phyloP scores from a whole-genome alignment of 2,329 filamentous ascomycete species.

The Pseudophaeomoniella oleicola region DNA sequence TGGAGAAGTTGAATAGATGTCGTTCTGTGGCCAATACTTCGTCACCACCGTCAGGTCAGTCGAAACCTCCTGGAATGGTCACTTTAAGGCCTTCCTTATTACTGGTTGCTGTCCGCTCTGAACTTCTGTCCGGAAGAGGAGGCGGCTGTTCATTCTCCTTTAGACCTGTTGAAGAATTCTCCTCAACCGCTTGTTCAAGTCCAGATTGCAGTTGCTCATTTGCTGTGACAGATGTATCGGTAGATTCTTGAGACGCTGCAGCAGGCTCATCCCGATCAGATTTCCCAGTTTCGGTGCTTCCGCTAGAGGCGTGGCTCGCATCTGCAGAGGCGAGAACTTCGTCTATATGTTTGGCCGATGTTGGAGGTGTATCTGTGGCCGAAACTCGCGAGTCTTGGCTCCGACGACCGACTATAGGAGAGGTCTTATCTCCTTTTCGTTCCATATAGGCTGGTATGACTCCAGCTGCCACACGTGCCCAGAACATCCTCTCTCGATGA shows the following conservation, averaged over 20 bases:
- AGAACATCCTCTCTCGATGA: conserved; percentile 90
- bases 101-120: not conserved
- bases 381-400: not conserved
- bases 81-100: not conserved
- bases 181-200: not conserved
- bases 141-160: not conserved
- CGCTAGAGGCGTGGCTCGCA: not conserved
- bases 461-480: conserved; percentile 81
- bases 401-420: not conserved
- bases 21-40: no score
- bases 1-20: no score
- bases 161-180: not conserved
- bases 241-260: not conserved
- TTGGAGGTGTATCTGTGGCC: not conserved
- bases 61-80: conserved; percentile 1
- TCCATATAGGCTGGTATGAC: conserved; percentile 53
- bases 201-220: not conserved
- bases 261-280: not conserved
- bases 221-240: not conserved
- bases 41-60: no score
- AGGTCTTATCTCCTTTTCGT: conserved; percentile 15
- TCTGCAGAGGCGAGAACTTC: not conserved
- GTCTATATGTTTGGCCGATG: not conserved
- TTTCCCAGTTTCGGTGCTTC: not conserved
- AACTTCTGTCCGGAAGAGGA: not conserved